Conservation (phyloP, 164 flowering plant species). For the Euptelea pleiosperma region DNA sequence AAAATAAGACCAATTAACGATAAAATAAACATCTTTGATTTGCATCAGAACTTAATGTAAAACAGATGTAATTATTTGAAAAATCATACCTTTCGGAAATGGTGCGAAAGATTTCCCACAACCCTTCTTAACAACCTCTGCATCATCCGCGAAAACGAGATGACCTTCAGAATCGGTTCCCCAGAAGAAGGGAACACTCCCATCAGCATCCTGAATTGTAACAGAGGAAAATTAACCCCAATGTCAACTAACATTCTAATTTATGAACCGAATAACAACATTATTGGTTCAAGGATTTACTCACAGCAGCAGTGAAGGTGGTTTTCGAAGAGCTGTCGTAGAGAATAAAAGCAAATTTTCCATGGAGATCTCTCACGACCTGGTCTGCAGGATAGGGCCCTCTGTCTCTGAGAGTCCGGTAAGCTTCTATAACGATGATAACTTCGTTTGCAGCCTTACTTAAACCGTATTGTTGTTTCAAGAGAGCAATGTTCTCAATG, state of each 20-base stretch:
- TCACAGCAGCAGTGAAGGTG: constrained; percentile 64
- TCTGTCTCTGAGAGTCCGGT: constrained; percentile 89
- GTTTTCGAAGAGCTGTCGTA: constrained; percentile 61
- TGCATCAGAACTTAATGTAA: not conserved
- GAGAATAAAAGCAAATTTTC: constrained; percentile 77
- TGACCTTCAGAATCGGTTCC: constrained; percentile 80
- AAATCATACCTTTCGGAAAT: constrained; percentile 81
- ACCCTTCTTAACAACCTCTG: constrained; percentile 57
- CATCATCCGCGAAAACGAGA: constrained; percentile 73
- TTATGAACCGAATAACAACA: constrained; percentile 7
- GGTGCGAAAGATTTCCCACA: constrained; percentile 96
- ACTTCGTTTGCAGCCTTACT: constrained; percentile 84
- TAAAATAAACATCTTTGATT: not conserved
- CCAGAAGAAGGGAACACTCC: constrained; percentile 88
- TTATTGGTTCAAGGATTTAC: constrained; percentile 19
- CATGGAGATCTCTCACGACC: constrained; percentile 79
- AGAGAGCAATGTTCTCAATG: constrained; percentile 71
- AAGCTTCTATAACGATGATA: constrained; percentile 82
- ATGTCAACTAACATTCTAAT: no score
- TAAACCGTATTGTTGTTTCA: constrained; percentile 94
- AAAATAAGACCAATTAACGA: not conserved
- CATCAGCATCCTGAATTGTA: constrained; percentile 82
- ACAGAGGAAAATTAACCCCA: constrained; percentile 2
- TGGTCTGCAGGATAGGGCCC: constrained; percentile 97
- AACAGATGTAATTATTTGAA: not conserved